Conservation (phyloP, 106 monocot genomes). For the Dendrobium catenatum region DNA sequence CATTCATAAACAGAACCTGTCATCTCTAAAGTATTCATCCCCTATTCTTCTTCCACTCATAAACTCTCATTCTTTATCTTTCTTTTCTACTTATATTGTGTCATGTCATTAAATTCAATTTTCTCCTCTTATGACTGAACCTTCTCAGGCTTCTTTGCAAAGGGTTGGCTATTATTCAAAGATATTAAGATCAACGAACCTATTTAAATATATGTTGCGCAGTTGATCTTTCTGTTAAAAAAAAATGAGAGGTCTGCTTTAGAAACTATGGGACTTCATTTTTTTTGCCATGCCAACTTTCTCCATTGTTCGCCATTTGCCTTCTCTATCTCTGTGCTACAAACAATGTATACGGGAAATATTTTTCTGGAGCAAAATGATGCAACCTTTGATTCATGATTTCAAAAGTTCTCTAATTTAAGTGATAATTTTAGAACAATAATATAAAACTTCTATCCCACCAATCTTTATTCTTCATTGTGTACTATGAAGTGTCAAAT, state of each 20-base stretch:
- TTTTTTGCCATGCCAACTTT: too few relatives aligned
- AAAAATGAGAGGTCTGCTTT: too few relatives aligned
- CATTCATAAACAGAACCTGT: neutral
- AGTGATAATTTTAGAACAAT: too few relatives aligned
- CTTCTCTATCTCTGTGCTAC: too few relatives aligned
- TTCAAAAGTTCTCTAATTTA: too few relatives aligned
- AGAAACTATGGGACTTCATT: too few relatives aligned
- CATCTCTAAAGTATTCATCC: neutral
- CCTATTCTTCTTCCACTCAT: neutral
- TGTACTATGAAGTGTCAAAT: too few relatives aligned
- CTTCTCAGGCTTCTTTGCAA: neutral
- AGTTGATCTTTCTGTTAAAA: too few relatives aligned
- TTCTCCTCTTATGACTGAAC: neutral
- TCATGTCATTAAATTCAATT: neutral
- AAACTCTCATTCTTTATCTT: neutral
- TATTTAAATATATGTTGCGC: neutral
- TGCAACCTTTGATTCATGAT: neutral
- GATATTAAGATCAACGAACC: neutral
- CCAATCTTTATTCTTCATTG: too few relatives aligned
- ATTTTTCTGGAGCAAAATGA: neutral
- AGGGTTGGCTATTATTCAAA: neutral
- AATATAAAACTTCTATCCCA: too few relatives aligned
- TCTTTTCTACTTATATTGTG: neutral
- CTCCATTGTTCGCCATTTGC: too few relatives aligned
- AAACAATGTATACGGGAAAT: neutral